Evolutionary conservation across 192 early-diverging fungal species (phyloP).

Genomic region (Pilobolus umbonatus): DNA sequence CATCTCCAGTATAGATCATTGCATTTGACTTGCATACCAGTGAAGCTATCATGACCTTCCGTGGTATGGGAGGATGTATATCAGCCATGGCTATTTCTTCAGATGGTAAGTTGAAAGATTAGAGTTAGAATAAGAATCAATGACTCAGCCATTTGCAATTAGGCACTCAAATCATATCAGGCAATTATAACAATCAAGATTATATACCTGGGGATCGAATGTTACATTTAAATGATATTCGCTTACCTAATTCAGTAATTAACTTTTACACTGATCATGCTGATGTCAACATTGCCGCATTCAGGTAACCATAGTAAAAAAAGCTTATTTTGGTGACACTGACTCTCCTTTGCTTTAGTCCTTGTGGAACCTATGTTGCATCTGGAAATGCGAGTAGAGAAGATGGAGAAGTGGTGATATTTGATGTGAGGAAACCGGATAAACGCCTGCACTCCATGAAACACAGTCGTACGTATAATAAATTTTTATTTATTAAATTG

Average conservation of each 20-base stretch:
- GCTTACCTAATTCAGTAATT: neutral
- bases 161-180: slow-evolving; percentile 17
- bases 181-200: slow-evolving; percentile 10
- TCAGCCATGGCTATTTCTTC: slow-evolving; percentile 10
- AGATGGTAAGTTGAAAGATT: neutral
- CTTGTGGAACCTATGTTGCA: slow-evolving; percentile 18
- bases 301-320: slow-evolving; percentile 5
- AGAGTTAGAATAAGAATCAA: neutral
- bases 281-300: slow-evolving; percentile 20
- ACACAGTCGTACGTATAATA: slow-evolving; percentile 12
- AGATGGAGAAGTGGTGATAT: slow-evolving; percentile 9
- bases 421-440: slow-evolving; percentile 15
- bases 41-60: neutral
- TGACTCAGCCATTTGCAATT: neutral
- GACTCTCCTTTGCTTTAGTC: slow-evolving; percentile 5
- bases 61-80: slow-evolving; percentile 2
- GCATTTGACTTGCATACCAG: slow-evolving; percentile 1
- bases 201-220: slow-evolving; percentile 10
- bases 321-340: neutral
- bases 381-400: slow-evolving; percentile 17
- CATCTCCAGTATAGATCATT: slow-evolving; percentile 3
- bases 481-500: neutral
- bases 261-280: slow-evolving; percentile 2
- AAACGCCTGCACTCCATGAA: slow-evolving; percentile 5
- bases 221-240: slow-evolving; percentile 14